Evolutionary conservation across 2,329 filamentous ascomycete species (phyloP), one percentile per base, ranked within the genome.

Genomic region (Penicillium aurantiogriseum): DNA sequence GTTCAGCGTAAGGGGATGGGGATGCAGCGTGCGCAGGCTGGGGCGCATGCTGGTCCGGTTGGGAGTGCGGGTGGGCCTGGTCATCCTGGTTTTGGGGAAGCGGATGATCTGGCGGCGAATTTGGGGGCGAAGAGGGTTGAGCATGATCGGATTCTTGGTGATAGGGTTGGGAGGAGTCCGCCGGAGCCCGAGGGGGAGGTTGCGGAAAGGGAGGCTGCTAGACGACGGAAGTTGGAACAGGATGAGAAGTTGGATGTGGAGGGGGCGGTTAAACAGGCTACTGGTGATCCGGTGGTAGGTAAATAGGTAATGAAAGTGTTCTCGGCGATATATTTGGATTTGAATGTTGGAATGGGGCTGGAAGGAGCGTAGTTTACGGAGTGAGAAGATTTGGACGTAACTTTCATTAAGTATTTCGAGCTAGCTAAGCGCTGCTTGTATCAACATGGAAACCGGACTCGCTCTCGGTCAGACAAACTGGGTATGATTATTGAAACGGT

Each of bases 41-140:
- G 70, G n/a, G 71, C 69, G 5, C 72, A 75, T 67, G 68, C 71
- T 2, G 71, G 70, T 7, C 61, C 72, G 5, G 71, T 74, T 44
- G 73, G 72, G 2, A 72, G 64, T 39, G 63, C 65, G 17, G 50
- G 53, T 42, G 65, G 69, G 9, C 63, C 69, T 13, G 71, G 71
- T n/a, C 52, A 62, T 46, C 66, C 69, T 8, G 68, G 68, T 3
- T 71, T 69, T 31, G 72, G 69, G 27, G 71, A 75, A 38, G 69
- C 74, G 40, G 48, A 49, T 10, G 67, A 71, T 58, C 61, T 69
- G n/a, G 61, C 66, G 19, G 66, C 69, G 46, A 64, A 74, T 54
- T 63, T 77, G 69, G 69, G 65, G 29, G 46, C 67, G 50, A 76
- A 77, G 61, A 63, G 60, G 54, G 66, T 60, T 39, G 69, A 72